Evolutionary conservation across 2,329 filamentous ascomycete genomes (phyloP), one percentile per base, ranked within the genome.

Genomic region (Incumbomyces delicatus): DNA sequence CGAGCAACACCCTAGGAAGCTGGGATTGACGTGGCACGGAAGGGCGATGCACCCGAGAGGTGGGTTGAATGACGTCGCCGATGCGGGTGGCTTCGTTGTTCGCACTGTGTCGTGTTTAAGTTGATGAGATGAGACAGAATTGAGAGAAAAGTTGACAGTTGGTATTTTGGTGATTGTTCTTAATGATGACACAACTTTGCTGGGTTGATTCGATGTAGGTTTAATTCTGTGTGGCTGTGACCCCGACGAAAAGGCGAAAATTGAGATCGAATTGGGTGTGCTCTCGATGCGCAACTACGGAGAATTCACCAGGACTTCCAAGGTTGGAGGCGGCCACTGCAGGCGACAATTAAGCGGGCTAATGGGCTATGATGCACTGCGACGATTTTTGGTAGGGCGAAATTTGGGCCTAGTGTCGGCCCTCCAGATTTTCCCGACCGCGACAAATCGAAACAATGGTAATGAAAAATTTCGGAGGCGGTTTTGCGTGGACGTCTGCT

Each of bases 51-150:
- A 27, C 22, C 8, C 22, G 5, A 27, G 22, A 27, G 8, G 22
- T 8, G 22, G 31, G 16, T 35, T 14, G 34, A 18, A 45, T 45
- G 42, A 45, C 42, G 42, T 45, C 42, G 42, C 17, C 22, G 13
- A 34, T 22, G 34, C 42, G 38, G 27, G 18, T 37, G 30, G 17
- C 3, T 27, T 41, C 16, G 7, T 41, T 18, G 29, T 27, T 27
- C 16, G 22, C 22, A 8, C 22, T 27, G 5, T 4, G 4, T 38
- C 10, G 11, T 38, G 35, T 18, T 38, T 11, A 18, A 10, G 12
- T 38, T 18, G 35, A 38, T 38, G 16, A 18, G 17, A 18, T 38
- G 35, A 14, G 35, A 12, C 16, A 18, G 22, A 18, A 14, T 16
- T 8, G 8, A 27, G n/a, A 13, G 36, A 38, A 22, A 29, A 27